These are phyloP conservation scores for Penicillium diatomitis DNA, from an alignment of 495 filamentous ascomycete genomes.

Conservation along the genomic window DNA sequence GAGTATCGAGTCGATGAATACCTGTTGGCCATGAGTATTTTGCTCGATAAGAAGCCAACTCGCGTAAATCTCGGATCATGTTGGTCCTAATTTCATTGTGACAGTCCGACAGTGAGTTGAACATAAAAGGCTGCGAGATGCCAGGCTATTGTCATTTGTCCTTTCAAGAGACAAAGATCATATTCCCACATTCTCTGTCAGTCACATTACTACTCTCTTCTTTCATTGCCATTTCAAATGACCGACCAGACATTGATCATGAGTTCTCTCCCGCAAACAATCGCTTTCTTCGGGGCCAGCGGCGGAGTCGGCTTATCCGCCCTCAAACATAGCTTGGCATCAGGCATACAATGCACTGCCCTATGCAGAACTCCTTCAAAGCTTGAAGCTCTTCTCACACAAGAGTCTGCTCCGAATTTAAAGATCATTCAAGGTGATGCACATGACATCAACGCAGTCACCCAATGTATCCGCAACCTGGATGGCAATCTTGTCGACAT, in stretches of 20 bases:
- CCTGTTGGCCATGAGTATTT: too few species aligned
- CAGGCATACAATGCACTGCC: slow-evolving; percentile 38
- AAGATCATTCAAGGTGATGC: slow-evolving; percentile 44
- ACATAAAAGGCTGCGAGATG: neutral
- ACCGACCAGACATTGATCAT: neutral
- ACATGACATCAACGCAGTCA: slow-evolving; percentile 33
- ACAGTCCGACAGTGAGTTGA: neutral
- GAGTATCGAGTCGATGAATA: too few species aligned
- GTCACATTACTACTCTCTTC: neutral
- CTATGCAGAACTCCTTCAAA: slow-evolving; percentile 55
- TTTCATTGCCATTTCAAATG: neutral
- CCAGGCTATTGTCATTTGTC: neutral
- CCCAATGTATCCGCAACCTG: slow-evolving; percentile 21
- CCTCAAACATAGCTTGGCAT: slow-evolving; percentile 40
- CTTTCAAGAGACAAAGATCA: neutral
- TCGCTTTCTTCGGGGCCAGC: slow-evolving; percentile 47
- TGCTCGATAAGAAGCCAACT: neutral
- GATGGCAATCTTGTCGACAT: slow-evolving; percentile 17
- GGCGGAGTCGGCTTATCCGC: slow-evolving; percentile 38
- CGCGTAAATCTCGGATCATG: slow-evolving; percentile 1
- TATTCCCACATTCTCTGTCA: neutral
- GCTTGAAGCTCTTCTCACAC: slow-evolving; percentile 38
- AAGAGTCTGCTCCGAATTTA: slow-evolving; percentile 29
- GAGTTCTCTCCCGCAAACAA: slow-evolving; percentile 12
- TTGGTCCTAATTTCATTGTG: neutral